Percentiles rank a stretch among this genome's conserved stretches.
Evolutionary conservation across 352 stramenopile species (phyloP).

Genomic region (Ophiocytium majus): DNA sequence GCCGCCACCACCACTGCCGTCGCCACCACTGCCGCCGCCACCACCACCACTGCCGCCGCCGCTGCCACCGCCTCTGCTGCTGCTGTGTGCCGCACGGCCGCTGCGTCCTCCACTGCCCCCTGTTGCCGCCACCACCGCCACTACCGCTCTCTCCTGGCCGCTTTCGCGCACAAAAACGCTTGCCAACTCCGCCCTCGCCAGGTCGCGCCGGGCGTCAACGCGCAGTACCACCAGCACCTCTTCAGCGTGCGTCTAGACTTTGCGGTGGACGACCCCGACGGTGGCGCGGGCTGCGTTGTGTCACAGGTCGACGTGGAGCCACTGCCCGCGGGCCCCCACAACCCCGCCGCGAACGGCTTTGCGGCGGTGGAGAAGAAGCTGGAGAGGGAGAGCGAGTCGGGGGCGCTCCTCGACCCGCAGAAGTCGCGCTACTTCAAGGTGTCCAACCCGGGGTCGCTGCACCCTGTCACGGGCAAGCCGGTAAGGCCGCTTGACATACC

Average conservation of each 20-base stretch:
- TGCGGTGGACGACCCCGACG: slow-evolving; percentile 63
- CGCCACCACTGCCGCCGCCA: too few relatives aligned
- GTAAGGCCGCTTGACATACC: too few relatives aligned
- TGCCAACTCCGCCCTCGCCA: too few relatives aligned
- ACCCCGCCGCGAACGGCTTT: slow-evolving; percentile 69
- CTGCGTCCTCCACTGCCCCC: too few relatives aligned
- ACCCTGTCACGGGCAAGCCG: slow-evolving; percentile 63
- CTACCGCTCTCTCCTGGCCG: too few relatives aligned
- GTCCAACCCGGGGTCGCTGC: slow-evolving; percentile 64
- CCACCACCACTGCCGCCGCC: too few relatives aligned
- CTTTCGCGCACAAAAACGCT: too few relatives aligned
- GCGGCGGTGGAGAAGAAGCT: slow-evolving; percentile 62
- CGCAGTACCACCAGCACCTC: slow-evolving; percentile 60
- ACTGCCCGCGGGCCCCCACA: slow-evolving; percentile 59
- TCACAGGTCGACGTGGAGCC: slow-evolving; percentile 65
- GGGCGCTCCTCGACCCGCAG: slow-evolving; percentile 61
- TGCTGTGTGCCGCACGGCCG: too few relatives aligned
- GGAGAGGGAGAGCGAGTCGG: slow-evolving; percentile 61
- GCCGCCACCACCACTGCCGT: too few relatives aligned
- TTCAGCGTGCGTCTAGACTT: slow-evolving; percentile 73
- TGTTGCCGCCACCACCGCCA: too few relatives aligned
- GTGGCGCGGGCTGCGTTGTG: slow-evolving; percentile 57
- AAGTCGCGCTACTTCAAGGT: slow-evolving; percentile 67
- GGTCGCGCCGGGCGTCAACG: slow-evolving; percentile 63
- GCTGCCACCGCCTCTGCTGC: too few relatives aligned